Base-by-base conservation (phyloP, 2,329 filamentous ascomycete species). In the Penicillium olsonii region DNA sequence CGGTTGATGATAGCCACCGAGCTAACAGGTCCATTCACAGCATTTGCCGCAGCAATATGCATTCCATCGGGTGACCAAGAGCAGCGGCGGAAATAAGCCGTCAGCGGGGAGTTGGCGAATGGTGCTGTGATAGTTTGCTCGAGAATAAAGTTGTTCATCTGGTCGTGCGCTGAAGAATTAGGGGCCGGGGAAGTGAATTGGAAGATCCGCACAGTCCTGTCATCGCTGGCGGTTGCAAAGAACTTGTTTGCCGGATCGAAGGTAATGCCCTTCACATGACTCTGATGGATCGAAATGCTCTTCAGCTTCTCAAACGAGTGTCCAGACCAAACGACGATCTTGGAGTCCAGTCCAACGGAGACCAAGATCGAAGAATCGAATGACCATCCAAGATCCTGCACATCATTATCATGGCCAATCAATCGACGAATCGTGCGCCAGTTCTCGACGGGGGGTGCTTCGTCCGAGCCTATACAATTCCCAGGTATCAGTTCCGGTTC, bases 241-340 rank as follows among this genome's bases (percentile, higher is more conserved):
- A 96, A 99, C 69, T 97, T 99, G 76, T 97, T 97, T 35, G 94
- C 94, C 0, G 94, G 94, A 67, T 99, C 94, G 67, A 99, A 99
- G 0, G 92, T 96, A 63, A 99, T 95, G 54, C 95, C 94, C 71
- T 99, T 99, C 75, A 99, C 94, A 68, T 97, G 95, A 69, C 91
- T 96, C 69, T 95, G 90, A 71, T 99, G 94, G 50, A 92, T 87
- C 2, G 91, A 85, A 5, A 99, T 77, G 3, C 90, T 92, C 80
- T 97, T 97, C 59, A 99, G 81, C 75, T 95, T 97, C 75, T 99
- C 94, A 62, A 99, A 99, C 0, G 92, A 97, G 72, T 95, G 88
- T 1, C 94, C 95, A 1, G 92, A 97, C 94, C 94, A 99, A 18
- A 99, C 88, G 9, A 99, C 94, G 12, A 99, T 87, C 74, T 99